Evolutionary conservation across 768 basidiomycete species (phyloP), one percentile per base, ranked within the genome.

Genomic region (Grammothele lineata): DNA sequence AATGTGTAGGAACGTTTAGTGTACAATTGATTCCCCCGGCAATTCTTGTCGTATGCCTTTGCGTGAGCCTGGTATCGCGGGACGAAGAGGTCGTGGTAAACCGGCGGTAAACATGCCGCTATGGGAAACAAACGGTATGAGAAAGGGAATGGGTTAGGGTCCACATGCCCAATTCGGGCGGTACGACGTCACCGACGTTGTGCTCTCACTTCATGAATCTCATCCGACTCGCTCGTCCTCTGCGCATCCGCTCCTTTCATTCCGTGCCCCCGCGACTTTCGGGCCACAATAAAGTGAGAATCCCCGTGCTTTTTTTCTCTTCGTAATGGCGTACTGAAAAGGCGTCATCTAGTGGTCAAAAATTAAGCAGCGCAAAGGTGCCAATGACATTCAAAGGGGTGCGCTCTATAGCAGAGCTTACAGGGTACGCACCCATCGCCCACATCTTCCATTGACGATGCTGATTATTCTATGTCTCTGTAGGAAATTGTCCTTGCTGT

Each of bases 331-430:
- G 27, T 38, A 15, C 30, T 27, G 12, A 9, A 25, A 24, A 11
- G 9, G 15, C 5, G 19, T 36, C 14, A 10, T 34, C 9, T 49
- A 86, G 84, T 86, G 83, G 84, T 84, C 84, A 0, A 86, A 86
- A 73, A 86, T 86, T 58, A 84, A 85, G 59, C 75, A 81, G 45
- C 77, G 72, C 58, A 87, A 87, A 57, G 84, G 81, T 15, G 65
- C 70, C n/a, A 77, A 73, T 53, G 85, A 87, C 59, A 68, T 71
- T 7, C 75, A 78, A 55, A 83, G 77, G 60, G 76, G 81, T 43
- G 67, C 69, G 35, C 37, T 81, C n/a, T 83, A 78, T 39, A 70
- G 76, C 26, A 80, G 69, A 60, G 74, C 76, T 14, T 71, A 70
- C 47, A 70, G 73, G 48, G 85, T 87, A 62, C 32, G 81, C 55